A percentile compares a stretch with the other conserved stretches of the same genome.
These are phyloP conservation scores for Leccinum insolens DNA, from an alignment of 1,284 basidiomycete species.

Conservation along the genomic window DNA sequence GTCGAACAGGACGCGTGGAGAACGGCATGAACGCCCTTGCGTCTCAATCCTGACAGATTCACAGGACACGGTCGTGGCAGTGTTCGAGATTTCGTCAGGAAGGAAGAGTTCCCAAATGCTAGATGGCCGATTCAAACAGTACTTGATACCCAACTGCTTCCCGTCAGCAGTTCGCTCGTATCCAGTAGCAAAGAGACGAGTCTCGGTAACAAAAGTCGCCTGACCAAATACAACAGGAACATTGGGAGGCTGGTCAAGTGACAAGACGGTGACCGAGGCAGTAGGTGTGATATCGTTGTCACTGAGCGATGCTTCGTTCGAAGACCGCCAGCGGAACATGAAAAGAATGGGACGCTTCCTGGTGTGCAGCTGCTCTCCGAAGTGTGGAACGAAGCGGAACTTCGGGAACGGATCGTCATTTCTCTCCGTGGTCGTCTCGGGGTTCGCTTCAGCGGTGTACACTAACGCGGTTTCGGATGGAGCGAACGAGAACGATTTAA, in stretches of 20 bases:
- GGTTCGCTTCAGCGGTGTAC: slow-evolving; percentile 59
- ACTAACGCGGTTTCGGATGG: slow-evolving; percentile 53
- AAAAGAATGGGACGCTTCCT: slow-evolving; percentile 55
- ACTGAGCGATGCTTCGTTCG: not conserved
- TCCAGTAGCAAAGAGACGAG: slow-evolving; percentile 58
- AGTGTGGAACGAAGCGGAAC: slow-evolving; percentile 54
- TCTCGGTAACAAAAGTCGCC: slow-evolving; percentile 49
- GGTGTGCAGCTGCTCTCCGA: slow-evolving; percentile 56
- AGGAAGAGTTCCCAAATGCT: slow-evolving; percentile 55
- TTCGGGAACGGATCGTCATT: slow-evolving; percentile 44
- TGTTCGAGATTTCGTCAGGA: slow-evolving; percentile 3
- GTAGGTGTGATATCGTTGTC: slow-evolving; percentile 1
- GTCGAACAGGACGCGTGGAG: slow-evolving; percentile 50
- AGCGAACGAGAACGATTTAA: slow-evolving; percentile 53
- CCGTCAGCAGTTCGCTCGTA: slow-evolving; percentile 61
- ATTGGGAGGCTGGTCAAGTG: slow-evolving; percentile 15
- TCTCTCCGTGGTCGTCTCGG: slow-evolving; percentile 15
- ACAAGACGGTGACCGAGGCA: slow-evolving; percentile 16
- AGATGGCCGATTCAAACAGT: slow-evolving; percentile 64
- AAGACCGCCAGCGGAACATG: slow-evolving; percentile 45
- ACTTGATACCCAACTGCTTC: slow-evolving; percentile 59
- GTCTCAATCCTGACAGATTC: slow-evolving; percentile 43
- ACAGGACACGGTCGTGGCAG: slow-evolving; percentile 15
- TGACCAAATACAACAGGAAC: slow-evolving; percentile 52
- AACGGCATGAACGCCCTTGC: slow-evolving; percentile 52